These are phyloP conservation scores for Gentiana macrophylla DNA, from an alignment of 257 asterid genomes.

Conservation along the genomic window DNA sequence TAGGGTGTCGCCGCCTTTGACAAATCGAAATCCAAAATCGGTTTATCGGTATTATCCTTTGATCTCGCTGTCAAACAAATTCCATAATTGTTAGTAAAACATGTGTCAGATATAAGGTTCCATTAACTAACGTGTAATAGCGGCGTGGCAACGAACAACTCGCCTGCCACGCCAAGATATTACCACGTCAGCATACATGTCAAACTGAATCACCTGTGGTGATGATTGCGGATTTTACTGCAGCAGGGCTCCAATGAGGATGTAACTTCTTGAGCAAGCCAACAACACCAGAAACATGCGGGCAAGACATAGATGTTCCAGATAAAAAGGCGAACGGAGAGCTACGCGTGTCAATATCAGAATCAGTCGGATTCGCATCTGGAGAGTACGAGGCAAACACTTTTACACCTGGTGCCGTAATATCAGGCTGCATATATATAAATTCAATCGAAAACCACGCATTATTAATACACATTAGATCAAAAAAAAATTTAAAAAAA, in stretches of 20 bases:
- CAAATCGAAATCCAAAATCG: neutral
- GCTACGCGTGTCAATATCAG: slow-evolving; percentile 18
- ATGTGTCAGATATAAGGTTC: too few relatives aligned
- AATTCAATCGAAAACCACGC: too few relatives aligned
- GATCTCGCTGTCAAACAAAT: neutral
- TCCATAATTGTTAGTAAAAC: neutral
- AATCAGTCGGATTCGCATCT: slow-evolving; percentile 24
- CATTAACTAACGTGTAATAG: too few relatives aligned
- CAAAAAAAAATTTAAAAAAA: too few relatives aligned
- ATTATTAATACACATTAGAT: too few relatives aligned
- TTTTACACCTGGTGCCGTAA: slow-evolving; percentile 61
- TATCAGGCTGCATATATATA: slow-evolving; percentile 29
- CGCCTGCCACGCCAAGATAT: too few relatives aligned
- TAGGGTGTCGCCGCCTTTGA: slow-evolving; percentile 22
- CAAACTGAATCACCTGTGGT: slow-evolving; percentile 39
- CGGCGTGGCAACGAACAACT: too few relatives aligned
- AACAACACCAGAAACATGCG: slow-evolving; percentile 56
- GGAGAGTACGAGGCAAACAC: slow-evolving; percentile 63
- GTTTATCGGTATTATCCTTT: slow-evolving; percentile 1
- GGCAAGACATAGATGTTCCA: slow-evolving; percentile 83
- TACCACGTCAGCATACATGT: neutral
- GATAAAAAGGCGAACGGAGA: slow-evolving; percentile 35
- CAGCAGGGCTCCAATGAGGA: slow-evolving; percentile 68
- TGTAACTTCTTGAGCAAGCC: slow-evolving; percentile 53
- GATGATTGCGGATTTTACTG: slow-evolving; percentile 55